Percentiles rank a stretch among this genome's conserved stretches.
Conservation (phyloP, 257 asterid species). For the Primulina eburnea region DNA sequence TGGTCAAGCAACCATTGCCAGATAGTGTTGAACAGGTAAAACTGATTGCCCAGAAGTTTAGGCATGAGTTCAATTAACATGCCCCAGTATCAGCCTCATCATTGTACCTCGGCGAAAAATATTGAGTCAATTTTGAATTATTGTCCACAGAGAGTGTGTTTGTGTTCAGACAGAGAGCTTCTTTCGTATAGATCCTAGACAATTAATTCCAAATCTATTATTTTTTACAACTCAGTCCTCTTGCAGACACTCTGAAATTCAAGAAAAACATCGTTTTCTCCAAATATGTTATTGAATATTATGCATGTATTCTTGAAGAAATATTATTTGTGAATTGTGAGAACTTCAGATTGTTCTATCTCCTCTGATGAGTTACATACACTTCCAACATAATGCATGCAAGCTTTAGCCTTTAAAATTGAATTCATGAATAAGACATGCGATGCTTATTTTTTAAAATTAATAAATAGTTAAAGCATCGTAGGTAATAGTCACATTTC, state of each 20-base stretch:
- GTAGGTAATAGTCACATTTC: constrained; percentile 22
- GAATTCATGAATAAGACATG: too few species aligned
- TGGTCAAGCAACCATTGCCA: too few species aligned
- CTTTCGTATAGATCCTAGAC: background rate
- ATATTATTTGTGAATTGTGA: background rate
- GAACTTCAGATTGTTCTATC: background rate
- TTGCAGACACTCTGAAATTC: too few species aligned
- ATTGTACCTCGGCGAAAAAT: background rate
- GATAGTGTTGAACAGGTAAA: too few species aligned
- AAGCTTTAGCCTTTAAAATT: too few species aligned
- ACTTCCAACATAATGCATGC: too few species aligned
- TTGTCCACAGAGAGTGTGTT: background rate
- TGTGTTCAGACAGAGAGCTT: background rate
- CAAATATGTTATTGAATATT: background rate
- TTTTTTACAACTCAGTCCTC: background rate
- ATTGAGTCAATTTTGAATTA: background rate
- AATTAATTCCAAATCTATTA: background rate
- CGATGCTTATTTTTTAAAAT: too few species aligned
- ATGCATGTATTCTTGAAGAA: too few species aligned
- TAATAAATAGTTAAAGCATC: background rate
- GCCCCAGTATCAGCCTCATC: background rate
- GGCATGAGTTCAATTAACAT: background rate
- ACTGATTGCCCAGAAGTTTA: background rate
- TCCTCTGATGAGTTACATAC: background rate
- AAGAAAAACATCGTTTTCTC: background rate